phyloP scores from a whole-genome alignment of 768 basidiomycete species.

The Pleurotus tuoliensis region DNA sequence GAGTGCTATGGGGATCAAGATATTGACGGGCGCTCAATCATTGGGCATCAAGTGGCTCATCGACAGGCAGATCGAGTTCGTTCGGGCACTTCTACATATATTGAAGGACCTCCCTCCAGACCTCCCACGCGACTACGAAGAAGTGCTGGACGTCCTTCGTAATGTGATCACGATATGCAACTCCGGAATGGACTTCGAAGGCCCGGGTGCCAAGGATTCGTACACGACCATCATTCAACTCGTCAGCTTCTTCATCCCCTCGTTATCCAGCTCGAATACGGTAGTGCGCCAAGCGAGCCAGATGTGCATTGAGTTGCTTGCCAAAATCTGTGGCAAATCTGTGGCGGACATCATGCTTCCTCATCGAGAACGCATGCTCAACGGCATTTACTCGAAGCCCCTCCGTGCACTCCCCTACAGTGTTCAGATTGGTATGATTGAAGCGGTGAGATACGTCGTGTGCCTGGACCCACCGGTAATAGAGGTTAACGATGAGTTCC shows the following conservation, averaged over 20 bases:
- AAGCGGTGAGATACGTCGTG: conserved; percentile 92
- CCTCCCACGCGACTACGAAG: conserved; percentile 75
- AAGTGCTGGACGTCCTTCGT: conserved; percentile 74
- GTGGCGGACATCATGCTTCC: conserved; percentile 77
- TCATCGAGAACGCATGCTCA: conserved; percentile 84
- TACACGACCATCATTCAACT: conserved; percentile 59
- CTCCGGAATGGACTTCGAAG: conserved; percentile 44
- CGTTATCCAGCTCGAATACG: conserved; percentile 82
- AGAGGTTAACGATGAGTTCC: conserved; percentile 88
- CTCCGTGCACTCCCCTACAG: conserved; percentile 90
- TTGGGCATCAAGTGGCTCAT: conserved; percentile 76
- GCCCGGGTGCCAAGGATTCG: conserved; percentile 30
- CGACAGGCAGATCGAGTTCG: conserved; percentile 85
- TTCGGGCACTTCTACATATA: conserved; percentile 85
- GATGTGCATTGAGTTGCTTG: conserved; percentile 72
- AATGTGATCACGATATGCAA: conserved; percentile 62
- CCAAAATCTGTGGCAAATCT: conserved; percentile 66
- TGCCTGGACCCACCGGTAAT: conserved; percentile 85
- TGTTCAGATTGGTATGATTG: conserved; percentile 97
- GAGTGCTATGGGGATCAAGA: conserved; percentile 80
- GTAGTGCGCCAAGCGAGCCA: conserved; percentile 84
- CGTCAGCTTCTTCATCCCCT: conserved; percentile 80
- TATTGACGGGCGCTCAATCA: conserved; percentile 69
- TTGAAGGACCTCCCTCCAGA: conserved; percentile 94
- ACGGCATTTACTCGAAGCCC: conserved; percentile 93